Base-by-base conservation (phyloP, 805 yeast species). In the Brettanomyces naardenensis region DNA sequence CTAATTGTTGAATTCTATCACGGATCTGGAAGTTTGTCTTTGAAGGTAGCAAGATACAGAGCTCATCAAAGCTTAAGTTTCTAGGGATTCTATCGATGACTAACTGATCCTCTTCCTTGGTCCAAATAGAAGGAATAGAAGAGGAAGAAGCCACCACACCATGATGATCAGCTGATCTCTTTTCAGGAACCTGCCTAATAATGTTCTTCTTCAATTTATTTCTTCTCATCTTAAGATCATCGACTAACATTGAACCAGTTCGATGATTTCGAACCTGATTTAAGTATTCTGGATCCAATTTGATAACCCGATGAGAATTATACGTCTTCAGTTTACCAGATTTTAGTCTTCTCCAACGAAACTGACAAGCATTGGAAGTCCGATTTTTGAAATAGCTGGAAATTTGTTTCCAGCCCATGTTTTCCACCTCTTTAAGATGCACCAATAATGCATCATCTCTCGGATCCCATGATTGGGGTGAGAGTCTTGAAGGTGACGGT, bases 331-430 rank as follows among this genome's bases (percentile, higher is more conserved):
- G 54, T 13, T 68, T 59, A 7, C 73, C 73, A 4, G 67, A 59
- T 47, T 66, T 73, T 26, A 78, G 59, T 44, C 95, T 62, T 55
- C 95, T 72, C 95, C 95, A 86, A 48, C 95, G 71, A 54, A 84
- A 84, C 61, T 84, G 94, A 51, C 95, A 84, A 2, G 94, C 94
- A 54, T 84, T 86, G 25, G 95, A 90, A 2, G 95, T 86, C 52
- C 95, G 65, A 52, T 80, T 79, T 22, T 72, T 66, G 57, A 86
- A 86, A 53, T 82, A 83, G 28, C 78, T 69, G 1, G 92, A 78
- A 31, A 86, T 85, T 45, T 86, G 94, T 57, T 86, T 80, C 95
- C 95, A 86, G 1, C 95, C 95, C 45, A 86, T 67, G 54, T 82
- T 82, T 54, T 79, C 84, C 37, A 74, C 75, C 55, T 86, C 95